Evolutionary conservation across 2,329 filamentous ascomycete species (phyloP), one percentile per base, ranked within the genome.

Genomic region (Sclerotinia subarctica): DNA sequence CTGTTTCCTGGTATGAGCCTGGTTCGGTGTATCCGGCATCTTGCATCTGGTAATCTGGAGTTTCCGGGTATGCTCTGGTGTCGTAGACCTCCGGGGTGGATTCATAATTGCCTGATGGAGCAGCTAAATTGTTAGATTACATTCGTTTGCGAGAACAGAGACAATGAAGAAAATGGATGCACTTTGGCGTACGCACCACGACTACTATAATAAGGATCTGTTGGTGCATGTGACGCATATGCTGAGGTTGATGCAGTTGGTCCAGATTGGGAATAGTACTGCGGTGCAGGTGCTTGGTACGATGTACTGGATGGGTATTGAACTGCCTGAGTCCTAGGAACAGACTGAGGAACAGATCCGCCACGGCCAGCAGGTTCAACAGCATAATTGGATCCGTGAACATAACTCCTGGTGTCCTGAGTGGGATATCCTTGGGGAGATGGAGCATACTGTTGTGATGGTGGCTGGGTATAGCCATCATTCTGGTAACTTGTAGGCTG

Each of bases 141-240:
- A 72, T 70, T 73, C 70, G 69, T 70, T 72, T 66, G 35, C 52
- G 62, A 70, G 49, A 64, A 52, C 42, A 56, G 44, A 62, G 47
- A 69, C 64, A 66, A 67, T 60, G 64, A 66, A 62, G 70, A 70
- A 70, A 70, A 64, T 49, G 35, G 21, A 69, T 68, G 71, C 63
- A 67, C 69, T 69, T 77, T 67, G 73, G 69, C 71, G 80, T 84
- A 88, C 83, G 83, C 83, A 85, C 86, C 85, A 82, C 86, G 86
- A 80, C 84, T 62, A 73, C 84, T 62, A 73, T 84, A 86, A 72
- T 83, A 82, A 57, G 84, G 79, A 77, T 87, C 85, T 76, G 80
- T 54, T 62, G 56, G 76, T 69, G 83, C 80, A 74, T 84, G 83
- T 32, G 72, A 67, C 7, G 72, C 38, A 72, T 74, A 75, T 72